A percentile compares a stretch with the other conserved stretches of the same genome.
Conservation (phyloP, 176 grass and related monocot genomes). For the Elymus sibiricus region DNA sequence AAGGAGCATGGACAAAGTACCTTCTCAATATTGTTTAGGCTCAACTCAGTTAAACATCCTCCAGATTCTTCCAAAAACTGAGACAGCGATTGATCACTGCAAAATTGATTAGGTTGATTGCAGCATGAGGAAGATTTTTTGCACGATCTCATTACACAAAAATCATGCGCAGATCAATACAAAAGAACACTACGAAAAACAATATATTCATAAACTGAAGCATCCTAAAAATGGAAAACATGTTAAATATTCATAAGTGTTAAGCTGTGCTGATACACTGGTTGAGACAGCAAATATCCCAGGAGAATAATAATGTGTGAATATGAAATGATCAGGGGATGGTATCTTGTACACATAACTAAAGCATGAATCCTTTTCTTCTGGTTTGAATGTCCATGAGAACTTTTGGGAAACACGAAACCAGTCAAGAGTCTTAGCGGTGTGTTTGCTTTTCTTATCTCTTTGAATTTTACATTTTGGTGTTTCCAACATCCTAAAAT, state of each 20-base stretch:
- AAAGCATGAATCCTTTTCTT: neutral
- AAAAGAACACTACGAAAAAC: neutral
- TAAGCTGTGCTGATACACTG: neutral
- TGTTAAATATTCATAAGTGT: neutral
- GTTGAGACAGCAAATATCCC: neutral
- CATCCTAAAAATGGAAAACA: neutral
- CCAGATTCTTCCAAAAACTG: constrained; percentile 80
- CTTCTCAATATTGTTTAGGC: constrained; percentile 79
- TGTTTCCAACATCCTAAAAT: constrained; percentile 3
- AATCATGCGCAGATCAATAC: constrained; percentile 2
- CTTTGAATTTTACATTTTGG: neutral
- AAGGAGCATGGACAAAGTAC: constrained; percentile 33
- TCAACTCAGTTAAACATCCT: constrained; percentile 72
- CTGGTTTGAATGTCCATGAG: constrained; percentile 6
- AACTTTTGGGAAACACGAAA: constrained; percentile 12
- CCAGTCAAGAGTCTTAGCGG: neutral
- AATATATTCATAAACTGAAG: neutral
- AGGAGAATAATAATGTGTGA: neutral
- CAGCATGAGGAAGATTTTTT: neutral
- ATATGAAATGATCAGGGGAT: neutral
- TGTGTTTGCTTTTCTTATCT: neutral
- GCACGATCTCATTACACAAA: neutral
- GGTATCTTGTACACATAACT: neutral
- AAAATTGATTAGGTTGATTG: constrained; percentile 15
- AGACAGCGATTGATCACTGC: constrained; percentile 82